Evolutionary conservation across 1,284 basidiomycete species (phyloP), one percentile per base, ranked within the genome.

Genomic region (Pyrrhoderma lamaoense): DNA sequence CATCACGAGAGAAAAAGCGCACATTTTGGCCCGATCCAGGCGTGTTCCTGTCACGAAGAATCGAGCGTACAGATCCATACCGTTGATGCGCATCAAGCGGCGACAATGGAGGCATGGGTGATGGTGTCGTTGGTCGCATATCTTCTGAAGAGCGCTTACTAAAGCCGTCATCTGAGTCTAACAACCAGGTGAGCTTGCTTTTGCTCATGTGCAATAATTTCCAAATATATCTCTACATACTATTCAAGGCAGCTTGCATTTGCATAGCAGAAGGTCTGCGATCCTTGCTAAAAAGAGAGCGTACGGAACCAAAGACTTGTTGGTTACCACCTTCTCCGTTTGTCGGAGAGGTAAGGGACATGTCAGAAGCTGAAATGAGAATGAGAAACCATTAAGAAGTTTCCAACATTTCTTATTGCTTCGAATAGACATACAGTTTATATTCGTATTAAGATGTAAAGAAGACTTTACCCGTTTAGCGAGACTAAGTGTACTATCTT

Each of bases 11-110:
- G 64, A 83, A 84, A 67, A 85, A 86, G 7, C 82, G 80, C 19
- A 85, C 84, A 58, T 77, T 85, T 61, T 81, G 80, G 8, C 82
- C 82, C 3, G 82, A 82, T 2, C 77, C 80, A n/a, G 84, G 84
- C 0, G 84, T 84, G 47, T 80, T 80, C 7, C 73, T 74, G 54
- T 82, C 79, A 35, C 81, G 79, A 19, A 87, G 70, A 56, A 86
- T 86, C 16, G 84, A 85, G 21, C 83, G 76, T 3, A 84, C 67
- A 14, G 82, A 83, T 45, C 46, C 52, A 44, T 14, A 49, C 18
- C 36, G 45, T 52, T 9, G 54, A 42, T 35, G 60, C 55, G n/a
- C 50, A 49, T 22, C 62, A 47, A 22, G 47, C 18, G 18, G 57
- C 18, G 21, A 59, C 51, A 22, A 62, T 55, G 34, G 64, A 58